phyloP scores from a whole-genome alignment of 1,284 basidiomycete genomes.

The Cryptococcus sp. region DNA sequence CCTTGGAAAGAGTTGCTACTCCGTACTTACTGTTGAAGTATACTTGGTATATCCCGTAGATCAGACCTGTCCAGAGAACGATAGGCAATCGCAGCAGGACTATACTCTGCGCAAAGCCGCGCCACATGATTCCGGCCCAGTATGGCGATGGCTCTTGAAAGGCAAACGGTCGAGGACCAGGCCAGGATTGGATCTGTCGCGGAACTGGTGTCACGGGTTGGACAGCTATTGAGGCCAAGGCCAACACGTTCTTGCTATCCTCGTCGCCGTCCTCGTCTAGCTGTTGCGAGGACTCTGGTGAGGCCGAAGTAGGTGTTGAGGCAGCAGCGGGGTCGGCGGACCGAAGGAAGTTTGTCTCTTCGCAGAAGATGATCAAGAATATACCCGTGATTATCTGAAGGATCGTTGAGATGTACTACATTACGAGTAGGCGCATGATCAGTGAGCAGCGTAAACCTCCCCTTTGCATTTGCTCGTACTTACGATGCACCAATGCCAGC shows the following conservation, averaged over 20 bases:
- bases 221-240: too few species aligned
- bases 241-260: too few species aligned
- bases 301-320: too few species aligned
- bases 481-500: constrained; percentile 28
- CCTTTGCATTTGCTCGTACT: constrained; percentile 5
- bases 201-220: too few species aligned
- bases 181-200: constrained; percentile 6
- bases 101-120: constrained; percentile 14
- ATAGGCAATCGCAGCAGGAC: constrained; percentile 6
- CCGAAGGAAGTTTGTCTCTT: constrained; percentile 33
- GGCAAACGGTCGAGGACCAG: constrained; percentile 21
- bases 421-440: neutral
- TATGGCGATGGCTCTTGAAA: constrained; percentile 8
- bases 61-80: neutral
- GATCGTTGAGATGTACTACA: constrained; percentile 19
- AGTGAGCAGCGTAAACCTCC: too few species aligned
- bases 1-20: constrained; percentile 7
- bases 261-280: too few species aligned
- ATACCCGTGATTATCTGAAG: constrained; percentile 22
- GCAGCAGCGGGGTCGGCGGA: too few species aligned
- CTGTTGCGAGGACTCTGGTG: too few species aligned
- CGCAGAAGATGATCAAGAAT: constrained; percentile 32
- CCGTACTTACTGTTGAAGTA: constrained; percentile 3
- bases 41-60: constrained; percentile 6
- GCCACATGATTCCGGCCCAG: constrained; percentile 10